Conservation (phyloP, 1,139 yeast genomes). For the Schizosaccharomyces versatilis region DNA sequence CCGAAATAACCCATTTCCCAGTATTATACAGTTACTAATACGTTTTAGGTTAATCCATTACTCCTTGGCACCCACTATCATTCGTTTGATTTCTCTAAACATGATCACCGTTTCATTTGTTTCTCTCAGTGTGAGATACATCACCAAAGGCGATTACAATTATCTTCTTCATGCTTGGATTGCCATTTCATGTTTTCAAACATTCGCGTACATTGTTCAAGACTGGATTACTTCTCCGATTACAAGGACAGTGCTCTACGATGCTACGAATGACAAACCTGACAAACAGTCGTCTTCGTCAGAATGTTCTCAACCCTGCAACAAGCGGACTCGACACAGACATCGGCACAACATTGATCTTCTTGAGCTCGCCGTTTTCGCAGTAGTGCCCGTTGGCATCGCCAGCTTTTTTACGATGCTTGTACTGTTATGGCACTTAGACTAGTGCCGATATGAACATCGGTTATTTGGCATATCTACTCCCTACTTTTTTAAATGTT, state of each 20-base stretch:
- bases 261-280: background rate
- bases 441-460: background rate
- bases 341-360: constrained; percentile 25
- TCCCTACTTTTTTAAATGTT: background rate
- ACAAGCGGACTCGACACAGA: too few species aligned
- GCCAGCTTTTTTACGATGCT: constrained; percentile 88
- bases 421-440: constrained; percentile 5
- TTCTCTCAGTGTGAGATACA: constrained; percentile 30
- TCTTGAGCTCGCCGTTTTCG: constrained; percentile 77
- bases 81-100: constrained; percentile 10
- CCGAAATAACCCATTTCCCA: background rate
- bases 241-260: background rate
- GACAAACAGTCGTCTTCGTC: background rate
- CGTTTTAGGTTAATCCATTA: constrained; percentile 34
- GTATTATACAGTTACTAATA: too few species aligned
- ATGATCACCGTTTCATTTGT: constrained; percentile 18
- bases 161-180: constrained; percentile 71
- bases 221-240: constrained; percentile 55
- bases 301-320: background rate
- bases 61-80: constrained; percentile 11
- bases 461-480: background rate
- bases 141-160: constrained; percentile 14
- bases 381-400: constrained; percentile 88
- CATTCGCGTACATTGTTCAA: constrained; percentile 66
- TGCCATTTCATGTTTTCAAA: constrained; percentile 59